Percentiles rank a stretch among this genome's conserved stretches.
phyloP scores from a whole-genome alignment of 352 stramenopile genomes.

The Phytophthora megakarya region DNA sequence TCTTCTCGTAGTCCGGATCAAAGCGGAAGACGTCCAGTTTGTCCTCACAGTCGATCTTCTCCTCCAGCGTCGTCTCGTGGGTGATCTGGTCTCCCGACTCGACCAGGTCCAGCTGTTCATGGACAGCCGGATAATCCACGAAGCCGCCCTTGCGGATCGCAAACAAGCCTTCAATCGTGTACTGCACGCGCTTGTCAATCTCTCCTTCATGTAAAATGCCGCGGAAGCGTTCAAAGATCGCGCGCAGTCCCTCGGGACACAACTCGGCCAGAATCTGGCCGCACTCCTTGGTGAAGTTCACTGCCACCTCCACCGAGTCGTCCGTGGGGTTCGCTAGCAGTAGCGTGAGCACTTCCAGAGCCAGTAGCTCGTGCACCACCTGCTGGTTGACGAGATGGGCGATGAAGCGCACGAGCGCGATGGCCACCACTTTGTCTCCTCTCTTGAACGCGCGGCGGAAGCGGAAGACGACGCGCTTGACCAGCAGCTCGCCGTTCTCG shows the following conservation, averaged over 20 bases:
- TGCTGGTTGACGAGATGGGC: slow-evolving; percentile 99
- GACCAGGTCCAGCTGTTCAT: slow-evolving; percentile 97
- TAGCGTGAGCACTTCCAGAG: slow-evolving; percentile 97
- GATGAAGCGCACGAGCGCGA: slow-evolving; percentile 96
- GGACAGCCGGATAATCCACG: slow-evolving; percentile 93
- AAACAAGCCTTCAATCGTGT: slow-evolving; percentile 98
- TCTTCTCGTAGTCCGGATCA: slow-evolving; percentile 96
- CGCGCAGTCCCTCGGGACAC: slow-evolving; percentile 90
- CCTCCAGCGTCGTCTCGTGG: slow-evolving; percentile 96
- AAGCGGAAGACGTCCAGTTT: slow-evolving; percentile 96
- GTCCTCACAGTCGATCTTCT: slow-evolving; percentile 96
- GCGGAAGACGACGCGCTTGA: slow-evolving; percentile 93
- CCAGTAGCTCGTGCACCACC: slow-evolving; percentile 97
- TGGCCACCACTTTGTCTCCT: slow-evolving; percentile 96
- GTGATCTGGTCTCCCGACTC: slow-evolving; percentile 99
- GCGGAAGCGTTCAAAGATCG: slow-evolving; percentile 97
- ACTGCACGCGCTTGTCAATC: slow-evolving; percentile 98
- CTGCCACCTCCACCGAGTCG: slow-evolving; percentile 98
- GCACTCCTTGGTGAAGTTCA: slow-evolving; percentile 97
- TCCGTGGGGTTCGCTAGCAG: slow-evolving; percentile 97
- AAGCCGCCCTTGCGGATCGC: slow-evolving; percentile 96
- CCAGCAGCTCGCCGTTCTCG: slow-evolving; percentile 95
- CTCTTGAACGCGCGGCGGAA: slow-evolving; percentile 97
- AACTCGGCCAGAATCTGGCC: slow-evolving; percentile 90
- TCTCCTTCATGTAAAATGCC: slow-evolving; percentile 97